Evolutionary conservation across 495 filamentous ascomycete species (phyloP).

Genomic region (Mycothermus thermophilus): DNA sequence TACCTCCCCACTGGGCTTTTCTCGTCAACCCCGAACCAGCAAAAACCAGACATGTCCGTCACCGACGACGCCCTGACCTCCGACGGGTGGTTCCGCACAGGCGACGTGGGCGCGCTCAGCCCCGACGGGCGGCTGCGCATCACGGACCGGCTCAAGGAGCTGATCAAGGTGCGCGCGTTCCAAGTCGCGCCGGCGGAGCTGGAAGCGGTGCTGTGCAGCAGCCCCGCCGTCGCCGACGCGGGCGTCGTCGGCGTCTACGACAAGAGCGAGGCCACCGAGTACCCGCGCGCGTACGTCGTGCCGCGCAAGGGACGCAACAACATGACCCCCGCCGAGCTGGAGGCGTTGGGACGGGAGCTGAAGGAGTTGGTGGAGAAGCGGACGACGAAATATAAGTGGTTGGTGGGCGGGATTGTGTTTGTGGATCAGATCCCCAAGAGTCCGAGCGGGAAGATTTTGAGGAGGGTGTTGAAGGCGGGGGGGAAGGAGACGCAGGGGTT

Average conservation of each 20-base stretch:
- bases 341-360: slow-evolving; percentile 23
- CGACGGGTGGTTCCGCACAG: slow-evolving; percentile 51
- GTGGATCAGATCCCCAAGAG: slow-evolving; percentile 51
- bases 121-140: slow-evolving; percentile 51
- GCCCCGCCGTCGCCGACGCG: slow-evolving; percentile 44
- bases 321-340: slow-evolving; percentile 42
- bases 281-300: slow-evolving; percentile 18
- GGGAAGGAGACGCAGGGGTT: slow-evolving; percentile 9
- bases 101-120: slow-evolving; percentile 49
- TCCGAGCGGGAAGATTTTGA: slow-evolving; percentile 54
- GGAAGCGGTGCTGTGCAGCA: slow-evolving; percentile 45
- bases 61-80: slow-evolving; percentile 46
- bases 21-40: neutral
- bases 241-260: slow-evolving; percentile 55
- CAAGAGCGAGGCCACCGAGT: slow-evolving; percentile 36
- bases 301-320: slow-evolving; percentile 29
- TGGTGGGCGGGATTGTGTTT: slow-evolving; percentile 51
- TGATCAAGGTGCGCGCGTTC: slow-evolving; percentile 65
- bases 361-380: slow-evolving; percentile 42
- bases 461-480: slow-evolving; percentile 34
- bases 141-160: slow-evolving; percentile 63
- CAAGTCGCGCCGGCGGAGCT: slow-evolving; percentile 58
- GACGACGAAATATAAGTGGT: slow-evolving; percentile 52
- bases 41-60: slow-evolving; percentile 24
- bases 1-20: slow-evolving; percentile 26